Evolutionary conservation across 129 eudicot species (phyloP), one percentile per base, ranked within the genome.

Genomic region (carrot (Daucus carota)): DNA sequence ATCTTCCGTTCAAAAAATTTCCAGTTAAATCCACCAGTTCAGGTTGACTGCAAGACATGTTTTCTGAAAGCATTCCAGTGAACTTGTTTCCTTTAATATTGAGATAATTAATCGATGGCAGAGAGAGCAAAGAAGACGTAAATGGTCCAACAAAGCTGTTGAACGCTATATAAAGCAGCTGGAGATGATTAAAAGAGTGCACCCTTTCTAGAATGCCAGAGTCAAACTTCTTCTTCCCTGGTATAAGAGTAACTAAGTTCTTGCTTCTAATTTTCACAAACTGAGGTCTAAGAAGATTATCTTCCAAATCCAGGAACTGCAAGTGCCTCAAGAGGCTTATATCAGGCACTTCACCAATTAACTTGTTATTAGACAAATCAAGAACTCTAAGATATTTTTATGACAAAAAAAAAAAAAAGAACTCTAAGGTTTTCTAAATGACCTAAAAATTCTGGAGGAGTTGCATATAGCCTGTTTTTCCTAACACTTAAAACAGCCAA

Each of bases 71-170:
- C 88, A 83, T 67, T 38, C 99, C 99, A 2, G 99, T 95, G 72
- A 95, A 85, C 62, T 80, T 85, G 47, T 95, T 95, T 50, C 77
- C 81, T 16, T 96, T 79, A 41, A 95, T 85, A 75, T 87, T 87
- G 57, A 95, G 73, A 72, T 83, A 82, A 54, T 75, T 78, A 43
- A 95, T 77, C 22, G 94, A 95, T 28, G 99, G 97, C 47, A 95
- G 80, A 47, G 97, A 87, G 34, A 95, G 62, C 59, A 94, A 28
- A 32, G 81, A 86, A 36, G 87, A 70, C 2, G 86, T 86, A 82
- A 95, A 89, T 20, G 97, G 97, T 28, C 94, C 99, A 26, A 88
- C 85, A 47, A 95, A 86, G 72, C 86, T 82, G 87, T 95, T 95
- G 42, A 76, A 85, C 32, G 97, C 88, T 47, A 95, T 43, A 73